phyloP scores from a whole-genome alignment of 1,284 basidiomycete species.

The Fomitopsis pinicola region DNA sequence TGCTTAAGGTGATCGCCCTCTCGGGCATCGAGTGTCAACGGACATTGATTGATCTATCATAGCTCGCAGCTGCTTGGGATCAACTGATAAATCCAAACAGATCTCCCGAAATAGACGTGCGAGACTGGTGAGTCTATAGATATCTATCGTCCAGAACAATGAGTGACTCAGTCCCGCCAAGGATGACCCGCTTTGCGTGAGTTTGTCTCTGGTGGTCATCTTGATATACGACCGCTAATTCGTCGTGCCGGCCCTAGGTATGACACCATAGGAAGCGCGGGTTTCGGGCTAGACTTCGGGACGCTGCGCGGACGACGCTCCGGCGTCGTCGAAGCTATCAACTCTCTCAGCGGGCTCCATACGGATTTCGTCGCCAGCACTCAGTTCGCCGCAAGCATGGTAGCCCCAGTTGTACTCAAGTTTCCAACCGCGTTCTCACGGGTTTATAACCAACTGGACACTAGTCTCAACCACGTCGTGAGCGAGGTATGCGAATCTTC shows the following conservation, averaged over 20 bases:
- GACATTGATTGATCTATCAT: too few species aligned
- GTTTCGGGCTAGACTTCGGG: constrained; percentile 54
- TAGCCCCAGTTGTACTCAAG: constrained; percentile 35
- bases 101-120: constrained; percentile 45
- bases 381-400: constrained; percentile 36
- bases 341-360: constrained; percentile 31
- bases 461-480: too few species aligned
- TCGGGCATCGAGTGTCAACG: too few species aligned
- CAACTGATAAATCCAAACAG: constrained; percentile 33
- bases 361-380: constrained; percentile 24
- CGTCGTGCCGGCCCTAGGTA: constrained; percentile 30
- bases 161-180: constrained; percentile 8
- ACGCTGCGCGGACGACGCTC: constrained; percentile 44
- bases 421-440: constrained; percentile 38
- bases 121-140: constrained; percentile 24
- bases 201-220: constrained; percentile 10
- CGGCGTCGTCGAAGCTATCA: constrained; percentile 42
- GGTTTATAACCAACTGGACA: constrained; percentile 10
- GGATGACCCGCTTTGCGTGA: constrained; percentile 50
- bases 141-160: background rate
- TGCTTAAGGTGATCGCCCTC: constrained; percentile 39
- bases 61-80: constrained; percentile 40
- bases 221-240: background rate
- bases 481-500: too few species aligned
- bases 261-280: constrained; percentile 56